Percentiles rank a stretch among this genome's conserved stretches.
Conservation (phyloP, 2,329 filamentous ascomycete genomes). For the Proliferodiscus dingleyae region DNA sequence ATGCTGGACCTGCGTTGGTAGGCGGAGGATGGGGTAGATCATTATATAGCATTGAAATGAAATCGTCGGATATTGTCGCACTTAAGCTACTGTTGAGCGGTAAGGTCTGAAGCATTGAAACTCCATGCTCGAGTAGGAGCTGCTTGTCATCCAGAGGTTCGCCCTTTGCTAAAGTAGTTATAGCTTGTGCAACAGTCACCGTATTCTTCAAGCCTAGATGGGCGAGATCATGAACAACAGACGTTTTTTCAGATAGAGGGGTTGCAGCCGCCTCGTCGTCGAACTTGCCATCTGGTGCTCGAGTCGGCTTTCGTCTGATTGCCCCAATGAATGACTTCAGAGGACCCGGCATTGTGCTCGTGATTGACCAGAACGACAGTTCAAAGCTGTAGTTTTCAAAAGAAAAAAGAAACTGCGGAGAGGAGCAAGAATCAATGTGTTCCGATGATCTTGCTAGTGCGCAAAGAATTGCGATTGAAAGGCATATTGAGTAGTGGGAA, state of each 20-base stretch:
- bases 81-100: constrained; percentile 45
- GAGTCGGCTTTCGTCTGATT: constrained; percentile 42
- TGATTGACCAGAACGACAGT: not conserved
- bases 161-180: constrained; percentile 40
- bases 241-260: constrained; percentile 35
- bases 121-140: constrained; percentile 45
- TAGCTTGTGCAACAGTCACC: constrained; percentile 35
- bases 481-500: too few species aligned
- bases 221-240: constrained; percentile 36
- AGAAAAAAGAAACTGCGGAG: not conserved
- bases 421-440: too few species aligned
- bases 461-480: not conserved
- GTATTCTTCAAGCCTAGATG: constrained; percentile 37
- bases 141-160: constrained; percentile 44
- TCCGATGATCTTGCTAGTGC: not conserved
- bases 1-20: constrained; percentile 41
- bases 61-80: constrained; percentile 42
- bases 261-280: constrained; percentile 33
- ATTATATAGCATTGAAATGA: constrained; percentile 48
- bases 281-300: constrained; percentile 43
- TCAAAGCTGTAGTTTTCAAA: too few species aligned
- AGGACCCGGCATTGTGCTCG: constrained; percentile 28
- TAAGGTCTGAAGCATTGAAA: constrained; percentile 47
- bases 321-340: constrained; percentile 39
- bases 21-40: constrained; percentile 47